Conservation (phyloP, 306 rosid species). For the Vigna angularis region DNA sequence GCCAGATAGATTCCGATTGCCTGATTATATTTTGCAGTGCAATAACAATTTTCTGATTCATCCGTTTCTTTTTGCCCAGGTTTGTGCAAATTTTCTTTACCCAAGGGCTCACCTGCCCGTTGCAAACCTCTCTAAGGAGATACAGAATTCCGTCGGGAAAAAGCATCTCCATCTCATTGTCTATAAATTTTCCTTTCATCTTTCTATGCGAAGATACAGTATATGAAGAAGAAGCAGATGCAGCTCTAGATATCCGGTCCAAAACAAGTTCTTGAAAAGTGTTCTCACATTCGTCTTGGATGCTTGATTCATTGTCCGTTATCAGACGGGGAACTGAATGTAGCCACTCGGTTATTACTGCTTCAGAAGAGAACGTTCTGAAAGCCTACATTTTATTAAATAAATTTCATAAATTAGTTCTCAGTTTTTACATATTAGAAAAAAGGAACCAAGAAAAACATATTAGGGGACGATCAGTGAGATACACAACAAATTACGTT, state of each 20-base stretch:
- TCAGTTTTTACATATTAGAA: neutral
- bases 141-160: constrained; percentile 63
- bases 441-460: constrained; percentile 18
- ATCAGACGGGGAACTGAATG: constrained; percentile 87
- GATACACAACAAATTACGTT: neutral
- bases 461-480: neutral
- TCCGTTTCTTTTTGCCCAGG: constrained; percentile 78
- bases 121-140: constrained; percentile 72
- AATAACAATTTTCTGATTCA: constrained; percentile 60
- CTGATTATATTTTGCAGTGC: constrained; percentile 80
- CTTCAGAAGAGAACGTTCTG: constrained; percentile 69
- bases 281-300: constrained; percentile 95
- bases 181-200: constrained; percentile 46
- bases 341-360: constrained; percentile 84
- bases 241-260: constrained; percentile 72
- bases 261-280: constrained; percentile 83
- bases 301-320: constrained; percentile 84
- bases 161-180: constrained; percentile 55
- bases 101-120: constrained; percentile 90
- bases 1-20: constrained; percentile 85
- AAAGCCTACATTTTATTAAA: constrained; percentile 65
- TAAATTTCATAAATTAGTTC: constrained; percentile 30
- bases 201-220: constrained; percentile 26
- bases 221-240: constrained; percentile 45
- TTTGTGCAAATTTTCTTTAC: constrained; percentile 88